Conservation (phyloP, 805 yeast species). For the Barnettozyma wickerhamii region DNA sequence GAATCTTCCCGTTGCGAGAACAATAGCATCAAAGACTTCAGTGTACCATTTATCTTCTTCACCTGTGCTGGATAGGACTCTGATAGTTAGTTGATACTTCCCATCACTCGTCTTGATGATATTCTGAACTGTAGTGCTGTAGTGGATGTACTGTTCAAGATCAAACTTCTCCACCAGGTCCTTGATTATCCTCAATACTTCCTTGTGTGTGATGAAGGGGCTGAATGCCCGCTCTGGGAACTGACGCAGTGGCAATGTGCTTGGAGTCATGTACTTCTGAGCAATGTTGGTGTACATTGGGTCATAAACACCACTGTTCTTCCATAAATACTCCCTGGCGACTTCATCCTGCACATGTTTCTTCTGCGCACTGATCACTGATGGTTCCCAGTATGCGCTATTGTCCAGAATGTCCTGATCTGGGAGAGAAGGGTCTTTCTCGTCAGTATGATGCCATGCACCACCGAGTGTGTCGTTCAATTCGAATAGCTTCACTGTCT, state of each 20-base stretch:
- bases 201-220: conserved; percentile 33
- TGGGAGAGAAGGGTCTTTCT: conserved; percentile 13
- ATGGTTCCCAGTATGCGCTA: conserved; percentile 29
- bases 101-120: conserved; percentile 26
- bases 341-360: conserved; percentile 18
- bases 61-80: conserved; percentile 18
- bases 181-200: conserved; percentile 25
- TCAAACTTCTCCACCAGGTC: conserved; percentile 26
- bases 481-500: conserved; percentile 32
- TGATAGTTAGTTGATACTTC: conserved; percentile 32
- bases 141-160: conserved; percentile 29
- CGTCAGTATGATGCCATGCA: conserved; percentile 30
- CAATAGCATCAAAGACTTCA: conserved; percentile 47
- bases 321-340: conserved; percentile 31
- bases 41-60: conserved; percentile 31
- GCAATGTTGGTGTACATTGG: conserved; percentile 36
- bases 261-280: conserved; percentile 29
- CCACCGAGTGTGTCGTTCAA: conserved; percentile 34
- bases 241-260: conserved; percentile 17
- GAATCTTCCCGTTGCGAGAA: conserved; percentile 53
- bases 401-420: conserved; percentile 26
- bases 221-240: conserved; percentile 24
- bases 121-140: conserved; percentile 33
- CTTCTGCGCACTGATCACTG: conserved; percentile 26
- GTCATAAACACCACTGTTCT: conserved; percentile 29